Base-by-base conservation (phyloP, 176 grass and related monocot genomes). In the Pontederia paniculata region DNA sequence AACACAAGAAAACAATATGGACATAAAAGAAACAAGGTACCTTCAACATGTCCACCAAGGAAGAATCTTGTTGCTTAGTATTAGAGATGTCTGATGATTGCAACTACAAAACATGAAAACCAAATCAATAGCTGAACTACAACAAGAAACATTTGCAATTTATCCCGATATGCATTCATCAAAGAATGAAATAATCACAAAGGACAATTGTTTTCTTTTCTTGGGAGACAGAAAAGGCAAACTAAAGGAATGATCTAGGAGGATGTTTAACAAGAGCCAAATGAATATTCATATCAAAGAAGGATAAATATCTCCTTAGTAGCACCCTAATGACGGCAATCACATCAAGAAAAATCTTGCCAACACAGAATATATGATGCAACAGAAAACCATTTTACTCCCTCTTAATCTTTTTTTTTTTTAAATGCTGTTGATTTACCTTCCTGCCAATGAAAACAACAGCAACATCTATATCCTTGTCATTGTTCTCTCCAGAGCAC, bases 51-150 rank as follows among this genome's bases (percentile, higher is more conserved):
- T 97, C 77, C 49, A 68, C 59, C 58, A 97, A 81, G 83, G 81
- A 25, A 65, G 71, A 50, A 52, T 97, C 86, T 22, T 20, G 74
- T 55, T 79, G 74, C 47, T 90, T 79, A 79, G 67, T 66, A 65
- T 74, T 89, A 74, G 86, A 97, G 45, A 97, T 63, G 55, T 97
- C 93, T 43, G 66, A 81, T 2, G 83, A 88, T 76, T 88, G 86
- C 59, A 97, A 79, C 93, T 97, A 73, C 31, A 60, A 43, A 49
- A 79, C 62, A 65, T 49, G 21, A 52, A 49, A 5, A 65, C 48
- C 52, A 8, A 25, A 44, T 69, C 50, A 48, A 0, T 9, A 55
- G n/a, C 44, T 42, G 13, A 60, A 60, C n/a, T n/a, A n/a, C n/a
- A n/a, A n/a, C n/a, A n/a, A n/a, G n/a, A n/a, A n/a, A n/a, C n/a